Base-by-base conservation (phyloP, 371 early-diverging fungal species). In the Rhizomucor miehei region DNA sequence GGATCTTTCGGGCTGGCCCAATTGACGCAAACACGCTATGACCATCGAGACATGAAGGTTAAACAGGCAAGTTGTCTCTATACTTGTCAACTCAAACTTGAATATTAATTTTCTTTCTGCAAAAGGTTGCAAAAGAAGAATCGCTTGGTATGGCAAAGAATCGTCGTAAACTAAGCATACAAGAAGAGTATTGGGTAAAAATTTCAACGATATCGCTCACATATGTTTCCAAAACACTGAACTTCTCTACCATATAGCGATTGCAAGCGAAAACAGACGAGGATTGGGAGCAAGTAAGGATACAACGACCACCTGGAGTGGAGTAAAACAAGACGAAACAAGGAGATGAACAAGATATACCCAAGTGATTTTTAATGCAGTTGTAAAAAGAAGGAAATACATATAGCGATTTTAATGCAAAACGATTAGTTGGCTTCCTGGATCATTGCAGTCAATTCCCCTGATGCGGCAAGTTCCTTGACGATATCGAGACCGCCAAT, bases 401-500 rank as follows among this genome's bases (percentile, higher is more conserved):
- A 29, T 29, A 29, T 8, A 29, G 8, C 29, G 29, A 29, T 29
- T 8, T n/a, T n/a, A n/a, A 29, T 29, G 29, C 29, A 29, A n/a
- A n/a, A n/a, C n/a, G 29, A 3, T 29, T 29, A 8, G 29, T 48
- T 50, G 14, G 19, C 51, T 51, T 54, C 56, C 20, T 52, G 36
- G 36, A 59, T 53, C 59, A 89, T 60, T 17, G 71, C 78, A 43
- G 82, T 73, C 64, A 93, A 86, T 61, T 94, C 95, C 17, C 89
- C 91, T 6, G 84, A 77, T 8, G 81, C 82, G 16, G 89, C 72
- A 75, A 94, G 68, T 63, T 94, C 93, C 63, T 91, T 92, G 48
- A 97, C 67, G 60, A 97, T 95, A 70, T 99, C 99, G 65, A 90
- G 89, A 16, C 99, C 99, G 39, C 99, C 99, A 51, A 98, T 81